Percentiles rank a stretch among this genome's conserved stretches.
Evolutionary conservation across 495 filamentous ascomycete species (phyloP).

Genomic region (Melanomma pulvis-pyrius): DNA sequence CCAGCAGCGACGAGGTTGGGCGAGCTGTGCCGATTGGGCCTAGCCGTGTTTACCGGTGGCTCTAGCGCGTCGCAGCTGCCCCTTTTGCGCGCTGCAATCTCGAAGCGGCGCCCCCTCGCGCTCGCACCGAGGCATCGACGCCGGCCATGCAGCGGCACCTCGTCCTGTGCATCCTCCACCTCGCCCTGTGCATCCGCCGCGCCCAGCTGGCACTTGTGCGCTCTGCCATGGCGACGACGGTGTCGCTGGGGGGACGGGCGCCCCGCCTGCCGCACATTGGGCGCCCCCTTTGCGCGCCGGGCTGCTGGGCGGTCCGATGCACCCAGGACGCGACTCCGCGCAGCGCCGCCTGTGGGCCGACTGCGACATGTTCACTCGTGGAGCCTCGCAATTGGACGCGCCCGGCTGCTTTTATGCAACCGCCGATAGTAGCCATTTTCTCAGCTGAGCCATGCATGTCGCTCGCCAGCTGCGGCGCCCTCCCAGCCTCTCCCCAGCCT

Average conservation of each 20-base stretch:
- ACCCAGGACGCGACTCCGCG: neutral
- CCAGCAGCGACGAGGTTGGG: constrained; percentile 25
- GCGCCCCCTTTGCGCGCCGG: neutral
- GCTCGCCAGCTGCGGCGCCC: neutral
- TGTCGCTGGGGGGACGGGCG: too few species aligned
- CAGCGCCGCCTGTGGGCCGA: neutral
- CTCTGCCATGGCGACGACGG: too few species aligned
- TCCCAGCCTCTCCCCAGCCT: constrained; percentile 30
- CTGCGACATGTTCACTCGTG: constrained; percentile 27
- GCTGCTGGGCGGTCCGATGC: neutral
- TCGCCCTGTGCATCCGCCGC: too few species aligned
- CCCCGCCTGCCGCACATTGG: neutral
- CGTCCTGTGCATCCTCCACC: neutral
- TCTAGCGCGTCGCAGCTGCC: constrained; percentile 15
- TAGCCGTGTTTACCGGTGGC: constrained; percentile 10
- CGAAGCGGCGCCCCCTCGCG: neutral
- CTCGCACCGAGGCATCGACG: neutral
- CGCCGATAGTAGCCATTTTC: constrained; percentile 33
- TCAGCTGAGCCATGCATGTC: constrained; percentile 26
- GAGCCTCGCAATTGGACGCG: constrained; percentile 32
- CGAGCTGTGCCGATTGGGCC: constrained; percentile 27
- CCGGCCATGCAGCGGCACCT: neutral
- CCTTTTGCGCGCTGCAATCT: neutral
- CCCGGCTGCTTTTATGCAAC: constrained; percentile 17
- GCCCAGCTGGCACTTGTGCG: too few species aligned